Evolutionary conservation across 2,329 filamentous ascomycete species (phyloP), one percentile per base, ranked within the genome.

Genomic region (Cladosporium austrohemisphaericum): DNA sequence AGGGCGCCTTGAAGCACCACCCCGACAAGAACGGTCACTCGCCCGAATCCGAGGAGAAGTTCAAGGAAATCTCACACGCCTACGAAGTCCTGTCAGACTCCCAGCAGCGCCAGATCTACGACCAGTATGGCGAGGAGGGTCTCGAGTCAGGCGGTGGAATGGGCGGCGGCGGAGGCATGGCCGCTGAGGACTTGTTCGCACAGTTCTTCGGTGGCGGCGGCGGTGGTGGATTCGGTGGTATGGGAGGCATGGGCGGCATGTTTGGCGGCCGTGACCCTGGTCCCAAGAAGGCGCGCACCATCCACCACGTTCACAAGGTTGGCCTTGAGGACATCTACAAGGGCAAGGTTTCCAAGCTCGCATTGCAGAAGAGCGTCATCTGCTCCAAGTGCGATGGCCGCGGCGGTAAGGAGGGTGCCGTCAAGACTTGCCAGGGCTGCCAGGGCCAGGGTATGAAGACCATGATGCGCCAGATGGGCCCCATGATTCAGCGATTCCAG

Each of bases 391-490:
- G 93, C 70, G 86, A 93, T 52, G 93, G 93, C 56, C 83, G 90
- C 52, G 93, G 93, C 65, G 93, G 93, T 59, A 98, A 98, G 77
- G 92, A 97, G 58, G 93, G 93, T 57, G 88, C 93, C n/a, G 92
- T 97, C 57, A 92, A 91, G 76, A 88, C 86, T 64, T 98, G 93
- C 73, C 67, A 81, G 32, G 87, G 89, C 65, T 98, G 93, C 71
- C 89, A 95, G 64, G 93, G 93, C 58, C 83, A 86, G 57, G 93
- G 93, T 72, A 95, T 96, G 88, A 97, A 97, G 86, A 96, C 88
- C 32, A 97, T 98, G 92, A 96, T 98, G 93, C 87, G 94, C 68
- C 93, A 98, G 75, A 97, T 98, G 91, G 93, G 93, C 44, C 93
- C 93, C 52, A 98, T 98, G 93, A 97, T 98, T 62, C 94, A 98